Percentiles rank a stretch among this genome's conserved stretches.
Conservation (phyloP, 805 yeast species). For the Nakazawaea populi region DNA sequence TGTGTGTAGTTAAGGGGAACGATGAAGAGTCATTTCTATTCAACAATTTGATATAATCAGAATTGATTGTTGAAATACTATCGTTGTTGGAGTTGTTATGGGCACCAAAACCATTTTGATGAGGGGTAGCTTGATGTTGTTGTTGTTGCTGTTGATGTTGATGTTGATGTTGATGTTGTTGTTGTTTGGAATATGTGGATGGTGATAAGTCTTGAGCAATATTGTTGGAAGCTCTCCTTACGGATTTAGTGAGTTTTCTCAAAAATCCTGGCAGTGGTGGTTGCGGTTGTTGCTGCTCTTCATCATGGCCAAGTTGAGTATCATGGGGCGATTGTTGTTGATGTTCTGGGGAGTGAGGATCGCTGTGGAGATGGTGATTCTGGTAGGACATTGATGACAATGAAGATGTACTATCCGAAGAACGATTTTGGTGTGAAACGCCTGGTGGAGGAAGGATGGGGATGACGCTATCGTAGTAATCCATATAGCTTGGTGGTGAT, state of each 20-base stretch:
- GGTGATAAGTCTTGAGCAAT: background rate
- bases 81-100: background rate
- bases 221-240: background rate
- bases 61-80: background rate
- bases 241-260: background rate
- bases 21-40: conserved; percentile 25
- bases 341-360: background rate
- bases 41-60: conserved; percentile 22
- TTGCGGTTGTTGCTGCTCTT: background rate
- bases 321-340: background rate
- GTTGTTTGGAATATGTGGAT: background rate
- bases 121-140: background rate
- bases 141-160: background rate
- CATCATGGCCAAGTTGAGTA: background rate
- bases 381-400: background rate
- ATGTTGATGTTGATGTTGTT: background rate
- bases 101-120: background rate
- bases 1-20: conserved; percentile 23
- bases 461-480: conserved; percentile 25
- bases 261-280: background rate
- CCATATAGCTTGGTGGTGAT: conserved; percentile 15
- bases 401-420: conserved; percentile 6
- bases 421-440: conserved; percentile 3
- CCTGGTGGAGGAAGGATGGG: conserved; percentile 22
- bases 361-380: conserved; percentile 5